Conservation (phyloP, 805 yeast genomes). For the Millerozyma acaciae region DNA sequence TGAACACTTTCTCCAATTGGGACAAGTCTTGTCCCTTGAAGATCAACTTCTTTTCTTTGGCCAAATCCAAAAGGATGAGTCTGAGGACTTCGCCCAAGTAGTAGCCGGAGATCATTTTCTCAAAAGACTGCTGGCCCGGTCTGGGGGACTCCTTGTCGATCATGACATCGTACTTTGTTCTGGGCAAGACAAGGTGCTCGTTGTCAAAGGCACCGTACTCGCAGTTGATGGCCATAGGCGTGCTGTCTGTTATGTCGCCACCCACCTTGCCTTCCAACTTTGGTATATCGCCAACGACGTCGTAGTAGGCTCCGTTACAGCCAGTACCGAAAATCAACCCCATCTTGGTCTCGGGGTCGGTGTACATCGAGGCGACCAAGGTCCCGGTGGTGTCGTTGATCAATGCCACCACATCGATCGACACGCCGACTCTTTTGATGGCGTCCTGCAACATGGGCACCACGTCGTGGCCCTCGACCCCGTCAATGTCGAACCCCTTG, state of each 20-base stretch:
- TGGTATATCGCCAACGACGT: conserved; percentile 64
- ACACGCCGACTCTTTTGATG: conserved; percentile 57
- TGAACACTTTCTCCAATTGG: conserved; percentile 58
- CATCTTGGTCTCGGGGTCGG: conserved; percentile 85
- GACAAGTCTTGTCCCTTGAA: conserved; percentile 68
- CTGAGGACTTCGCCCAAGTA: conserved; percentile 91
- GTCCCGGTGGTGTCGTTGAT: conserved; percentile 98
- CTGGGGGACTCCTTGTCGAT: conserved; percentile 88
- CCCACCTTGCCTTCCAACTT: conserved; percentile 72
- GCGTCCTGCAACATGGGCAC: conserved; percentile 86
- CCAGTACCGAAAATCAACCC: conserved; percentile 98
- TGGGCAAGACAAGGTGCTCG: conserved; percentile 77
- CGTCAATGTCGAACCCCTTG: conserved; percentile 91
- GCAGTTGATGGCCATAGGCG: conserved; percentile 94
- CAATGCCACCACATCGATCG: conserved; percentile 84
- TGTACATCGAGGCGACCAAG: conserved; percentile 88
- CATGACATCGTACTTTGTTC: conserved; percentile 79
- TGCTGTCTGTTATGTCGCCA: conserved; percentile 56
- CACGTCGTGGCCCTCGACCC: conserved; percentile 92
- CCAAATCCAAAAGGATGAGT: conserved; percentile 69
- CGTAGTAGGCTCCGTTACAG: conserved; percentile 95
- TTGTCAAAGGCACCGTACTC: conserved; percentile 98
- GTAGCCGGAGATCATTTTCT: conserved; percentile 96
- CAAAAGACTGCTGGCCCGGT: conserved; percentile 94
- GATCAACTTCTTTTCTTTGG: conserved; percentile 54